phyloP scores from a whole-genome alignment of 495 filamentous ascomycete genomes.

The Talaromyces ruber region DNA sequence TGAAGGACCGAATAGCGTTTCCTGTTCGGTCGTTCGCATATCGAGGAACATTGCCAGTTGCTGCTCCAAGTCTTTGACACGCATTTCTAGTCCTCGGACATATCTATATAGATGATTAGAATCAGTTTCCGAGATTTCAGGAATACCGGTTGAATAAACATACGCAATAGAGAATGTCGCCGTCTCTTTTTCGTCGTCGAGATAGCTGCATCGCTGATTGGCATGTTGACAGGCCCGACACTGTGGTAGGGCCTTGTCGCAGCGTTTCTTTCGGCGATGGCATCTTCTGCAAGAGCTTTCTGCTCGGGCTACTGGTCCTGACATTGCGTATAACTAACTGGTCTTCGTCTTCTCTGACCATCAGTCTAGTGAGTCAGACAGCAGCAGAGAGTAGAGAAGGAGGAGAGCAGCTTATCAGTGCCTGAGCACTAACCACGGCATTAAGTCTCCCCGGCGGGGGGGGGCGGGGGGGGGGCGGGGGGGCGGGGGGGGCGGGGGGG shows the following conservation, averaged over 20 bases:
- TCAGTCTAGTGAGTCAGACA: neutral
- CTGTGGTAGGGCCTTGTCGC: constrained; percentile 24
- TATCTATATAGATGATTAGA: constrained; percentile 15
- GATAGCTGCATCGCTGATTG: constrained; percentile 25
- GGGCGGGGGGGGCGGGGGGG: too few species aligned
- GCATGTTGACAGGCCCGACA: constrained; percentile 25
- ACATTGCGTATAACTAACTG: neutral
- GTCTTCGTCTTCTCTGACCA: neutral
- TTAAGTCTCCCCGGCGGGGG: too few species aligned
- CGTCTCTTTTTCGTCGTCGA: constrained; percentile 24
- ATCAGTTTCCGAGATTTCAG: neutral
- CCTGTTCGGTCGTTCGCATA: neutral
- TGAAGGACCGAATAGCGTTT: neutral
- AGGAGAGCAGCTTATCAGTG: neutral
- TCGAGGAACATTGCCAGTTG: constrained; percentile 10
- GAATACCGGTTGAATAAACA: neutral
- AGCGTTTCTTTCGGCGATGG: constrained; percentile 29
- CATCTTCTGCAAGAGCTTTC: constrained; percentile 26
- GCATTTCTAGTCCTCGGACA: constrained; percentile 22
- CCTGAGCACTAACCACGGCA: neutral
- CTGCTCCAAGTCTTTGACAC: constrained; percentile 22
- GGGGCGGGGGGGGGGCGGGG: too few species aligned
- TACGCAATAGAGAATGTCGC: constrained; percentile 29
- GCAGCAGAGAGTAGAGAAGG: neutral
- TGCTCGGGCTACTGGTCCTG: constrained; percentile 10